A percentile compares a stretch with the other conserved stretches of the same genome.
These are phyloP conservation scores for Neoscytalidium dimidiatum DNA, from an alignment of 2,329 filamentous ascomycete genomes.

Conservation along the genomic window DNA sequence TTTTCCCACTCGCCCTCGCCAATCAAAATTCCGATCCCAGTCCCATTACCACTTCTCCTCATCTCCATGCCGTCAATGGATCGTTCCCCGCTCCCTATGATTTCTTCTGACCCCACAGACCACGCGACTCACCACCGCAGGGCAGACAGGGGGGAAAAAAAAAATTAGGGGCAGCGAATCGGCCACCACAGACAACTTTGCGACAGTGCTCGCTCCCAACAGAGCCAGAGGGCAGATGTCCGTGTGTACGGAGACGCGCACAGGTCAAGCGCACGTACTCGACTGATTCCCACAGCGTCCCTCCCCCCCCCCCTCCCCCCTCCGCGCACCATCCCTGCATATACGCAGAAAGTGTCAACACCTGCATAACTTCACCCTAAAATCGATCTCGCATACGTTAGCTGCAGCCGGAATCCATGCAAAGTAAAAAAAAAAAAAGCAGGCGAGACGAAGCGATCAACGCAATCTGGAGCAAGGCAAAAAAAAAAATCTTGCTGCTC, in stretches of 20 bases:
- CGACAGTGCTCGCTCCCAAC: background rate
- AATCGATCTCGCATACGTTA: slow-evolving; percentile 13
- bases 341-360: background rate
- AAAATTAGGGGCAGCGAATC: background rate
- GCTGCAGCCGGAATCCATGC: background rate
- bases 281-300: background rate
- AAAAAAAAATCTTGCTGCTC: background rate
- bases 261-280: background rate
- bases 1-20: background rate
- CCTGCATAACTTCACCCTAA: slow-evolving; percentile 9
- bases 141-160: no score
- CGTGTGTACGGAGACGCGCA: background rate
- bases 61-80: background rate
- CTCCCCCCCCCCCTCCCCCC: no score
- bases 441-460: slow-evolving; percentile 13
- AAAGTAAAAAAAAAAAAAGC: no score
- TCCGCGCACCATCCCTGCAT: background rate
- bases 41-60: background rate
- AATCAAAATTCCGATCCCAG: background rate
- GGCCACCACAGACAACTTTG: background rate
- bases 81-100: background rate
- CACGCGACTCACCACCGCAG: background rate
- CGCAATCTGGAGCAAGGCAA: background rate
- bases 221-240: background rate
- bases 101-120: slow-evolving; percentile 2